phyloP scores from a whole-genome alignment of 2,329 filamentous ascomycete genomes.

The Sphaerulina populicola region DNA sequence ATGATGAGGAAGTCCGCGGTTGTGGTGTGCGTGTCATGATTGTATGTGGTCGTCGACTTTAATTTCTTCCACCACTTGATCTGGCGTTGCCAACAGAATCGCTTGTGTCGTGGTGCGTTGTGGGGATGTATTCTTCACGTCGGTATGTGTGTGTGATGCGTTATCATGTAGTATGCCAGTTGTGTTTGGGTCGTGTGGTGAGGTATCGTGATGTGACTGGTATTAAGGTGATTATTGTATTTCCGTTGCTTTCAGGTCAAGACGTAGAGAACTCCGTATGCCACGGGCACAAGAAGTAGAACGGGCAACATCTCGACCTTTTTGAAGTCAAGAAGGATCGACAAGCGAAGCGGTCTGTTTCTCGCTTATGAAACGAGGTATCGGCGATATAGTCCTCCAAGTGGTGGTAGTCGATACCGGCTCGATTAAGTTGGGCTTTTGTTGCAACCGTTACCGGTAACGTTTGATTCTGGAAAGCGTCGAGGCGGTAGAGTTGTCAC shows the following conservation, averaged over 20 bases:
- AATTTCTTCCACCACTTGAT: too few relatives aligned
- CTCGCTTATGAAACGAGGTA: neutral
- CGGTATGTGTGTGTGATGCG: neutral
- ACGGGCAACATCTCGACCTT: conserved; percentile 12
- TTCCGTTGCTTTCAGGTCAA: conserved; percentile 11
- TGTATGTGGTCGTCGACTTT: neutral
- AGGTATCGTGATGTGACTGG: neutral
- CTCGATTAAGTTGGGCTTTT: neutral
- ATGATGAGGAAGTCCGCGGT: neutral
- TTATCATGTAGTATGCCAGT: neutral
- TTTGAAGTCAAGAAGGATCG: neutral
- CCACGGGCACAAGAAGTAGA: conserved; percentile 13
- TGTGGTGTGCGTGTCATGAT: neutral
- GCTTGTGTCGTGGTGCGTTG: neutral
- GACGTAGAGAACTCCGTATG: conserved; percentile 14
- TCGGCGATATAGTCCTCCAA: neutral
- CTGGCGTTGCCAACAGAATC: too few relatives aligned
- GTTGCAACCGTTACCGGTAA: neutral
- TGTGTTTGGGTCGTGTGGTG: neutral
- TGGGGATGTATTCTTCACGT: neutral
- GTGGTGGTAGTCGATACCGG: neutral
- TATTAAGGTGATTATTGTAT: neutral
- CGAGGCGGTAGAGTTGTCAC: conserved; percentile 1
- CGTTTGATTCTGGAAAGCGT: neutral
- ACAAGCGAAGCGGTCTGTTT: neutral